Evolutionary conservation across 192 early-diverging fungal genomes (phyloP), one percentile per base, ranked within the genome.

Genomic region (Umbelopsis vinacea): DNA sequence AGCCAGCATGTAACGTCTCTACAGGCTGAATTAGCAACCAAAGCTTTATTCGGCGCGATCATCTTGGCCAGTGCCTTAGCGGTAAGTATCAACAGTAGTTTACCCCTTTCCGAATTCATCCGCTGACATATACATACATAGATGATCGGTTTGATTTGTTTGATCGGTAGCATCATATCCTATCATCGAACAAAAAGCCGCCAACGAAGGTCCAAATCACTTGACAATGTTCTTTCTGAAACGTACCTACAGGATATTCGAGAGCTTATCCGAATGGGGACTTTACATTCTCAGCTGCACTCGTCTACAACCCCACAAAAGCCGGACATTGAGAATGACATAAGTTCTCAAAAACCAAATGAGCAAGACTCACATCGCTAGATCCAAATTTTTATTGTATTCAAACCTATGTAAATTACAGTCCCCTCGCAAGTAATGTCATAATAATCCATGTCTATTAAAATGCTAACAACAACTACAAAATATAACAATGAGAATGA

Each of bases 251-350:
- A 29, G 6, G 57, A 37, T 14, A 63, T n/a, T 50, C 48, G 57
- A 37, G 33, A 17, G 0, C 11, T 37, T 19, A 37, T 63, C 2
- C 15, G 33, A 29, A 63, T 63, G 33, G 29, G n/a, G 0, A 19
- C 33, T 3, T 35, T 29, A 63, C 23, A 14, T 37, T 37, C 57
- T 33, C 29, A n/a, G 26, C 57, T 29, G 11, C 14, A 35, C 14
- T n/a, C 26, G 19, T 35, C 57, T 35, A 19, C 33, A 7, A 14
- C 57, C 15, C 26, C 57, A 17, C 57, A 63, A 37, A 63, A 63
- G 57, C 57, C 57, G 17, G 57, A 63, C 26, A 5, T 63, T 33
- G 57, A 63, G 26, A 14, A 63, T 12, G 57, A 63, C 11, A 35
- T 37, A 7, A 63, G 14, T 10, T 29, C 15, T 19, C 57, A 63